Evolutionary conservation across 2,329 filamentous ascomycete species (phyloP).

Genomic region (Endoconidiophora polonica): DNA sequence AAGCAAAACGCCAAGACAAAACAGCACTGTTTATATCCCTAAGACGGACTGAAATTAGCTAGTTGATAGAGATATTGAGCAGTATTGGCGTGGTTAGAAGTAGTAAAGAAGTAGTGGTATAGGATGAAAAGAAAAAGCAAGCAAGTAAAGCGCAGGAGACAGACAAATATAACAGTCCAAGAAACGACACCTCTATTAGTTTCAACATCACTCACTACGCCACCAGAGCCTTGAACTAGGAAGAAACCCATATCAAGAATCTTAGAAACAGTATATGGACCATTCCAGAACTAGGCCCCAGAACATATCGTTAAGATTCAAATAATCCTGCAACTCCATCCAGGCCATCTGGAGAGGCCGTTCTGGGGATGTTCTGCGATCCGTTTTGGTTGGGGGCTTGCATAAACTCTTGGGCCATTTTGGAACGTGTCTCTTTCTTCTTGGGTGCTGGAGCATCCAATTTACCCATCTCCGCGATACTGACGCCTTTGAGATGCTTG

Average conservation of each 20-base stretch:
- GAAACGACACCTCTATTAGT: neutral
- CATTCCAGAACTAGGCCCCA: neutral
- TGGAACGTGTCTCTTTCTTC: conserved; percentile 29
- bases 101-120: neutral
- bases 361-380: conserved; percentile 14
- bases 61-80: neutral
- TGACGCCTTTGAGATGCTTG: conserved; percentile 73
- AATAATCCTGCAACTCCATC: conserved; percentile 40
- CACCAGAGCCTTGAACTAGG: neutral
- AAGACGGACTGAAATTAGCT: no score
- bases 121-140: neutral
- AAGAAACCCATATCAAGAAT: neutral
- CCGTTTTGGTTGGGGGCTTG: conserved; percentile 25
- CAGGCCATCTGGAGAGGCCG: conserved; percentile 31
- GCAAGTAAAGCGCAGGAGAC: neutral
- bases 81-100: neutral
- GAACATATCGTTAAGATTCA: conserved; percentile 17
- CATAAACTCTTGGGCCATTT: conserved; percentile 53
- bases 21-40: no score
- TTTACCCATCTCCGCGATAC: conserved; percentile 84
- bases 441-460: conserved; percentile 41
- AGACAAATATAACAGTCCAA: neutral
- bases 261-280: neutral
- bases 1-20: no score
- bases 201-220: neutral